These are phyloP conservation scores for Oryza officinalis DNA, from an alignment of 176 grass and related monocot genomes.

Conservation along the genomic window DNA sequence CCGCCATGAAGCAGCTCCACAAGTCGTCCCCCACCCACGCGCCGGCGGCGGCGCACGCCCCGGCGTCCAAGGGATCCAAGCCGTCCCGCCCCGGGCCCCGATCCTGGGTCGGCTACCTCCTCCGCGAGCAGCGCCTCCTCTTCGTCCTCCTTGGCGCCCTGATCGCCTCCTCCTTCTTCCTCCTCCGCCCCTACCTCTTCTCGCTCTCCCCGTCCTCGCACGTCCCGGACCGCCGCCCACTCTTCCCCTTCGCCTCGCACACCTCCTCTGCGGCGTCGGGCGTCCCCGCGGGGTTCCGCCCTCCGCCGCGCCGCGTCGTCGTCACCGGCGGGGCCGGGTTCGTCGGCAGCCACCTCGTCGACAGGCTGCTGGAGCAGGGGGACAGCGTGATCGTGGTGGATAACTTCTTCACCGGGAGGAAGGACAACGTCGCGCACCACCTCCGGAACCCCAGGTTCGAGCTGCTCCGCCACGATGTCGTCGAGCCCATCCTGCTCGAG, in stretches of 20 bases:
- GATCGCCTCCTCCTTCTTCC: slow-evolving; percentile 95
- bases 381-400: slow-evolving; percentile 90
- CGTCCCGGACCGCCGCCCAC: slow-evolving; percentile 6
- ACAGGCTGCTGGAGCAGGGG: slow-evolving; percentile 81
- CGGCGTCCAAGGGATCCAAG: slow-evolving; percentile 49
- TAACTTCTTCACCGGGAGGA: slow-evolving; percentile 88
- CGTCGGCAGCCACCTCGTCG: slow-evolving; percentile 87
- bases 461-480: slow-evolving; percentile 91
- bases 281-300: slow-evolving; percentile 44
- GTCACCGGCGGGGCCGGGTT: slow-evolving; percentile 90
- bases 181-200: slow-evolving; percentile 80
- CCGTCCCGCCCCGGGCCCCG: slow-evolving; percentile 48
- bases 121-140: slow-evolving; percentile 91
- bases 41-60: slow-evolving; percentile 42
- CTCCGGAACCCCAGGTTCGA: slow-evolving; percentile 92
- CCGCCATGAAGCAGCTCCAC: slow-evolving; percentile 77
- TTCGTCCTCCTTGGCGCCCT: slow-evolving; percentile 94
- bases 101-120: slow-evolving; percentile 71
- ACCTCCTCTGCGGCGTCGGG: slow-evolving; percentile 10
- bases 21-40: slow-evolving; percentile 49
- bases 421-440: slow-evolving; percentile 78
- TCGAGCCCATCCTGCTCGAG: slow-evolving; percentile 86
- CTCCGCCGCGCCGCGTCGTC: slow-evolving; percentile 61
- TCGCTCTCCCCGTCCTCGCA: slow-evolving; percentile 36
- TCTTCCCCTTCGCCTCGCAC: slow-evolving; percentile 45